Conservation (phyloP, 225 moss, liverwort and hornwort species). For the Lunularia cruciata region DNA sequence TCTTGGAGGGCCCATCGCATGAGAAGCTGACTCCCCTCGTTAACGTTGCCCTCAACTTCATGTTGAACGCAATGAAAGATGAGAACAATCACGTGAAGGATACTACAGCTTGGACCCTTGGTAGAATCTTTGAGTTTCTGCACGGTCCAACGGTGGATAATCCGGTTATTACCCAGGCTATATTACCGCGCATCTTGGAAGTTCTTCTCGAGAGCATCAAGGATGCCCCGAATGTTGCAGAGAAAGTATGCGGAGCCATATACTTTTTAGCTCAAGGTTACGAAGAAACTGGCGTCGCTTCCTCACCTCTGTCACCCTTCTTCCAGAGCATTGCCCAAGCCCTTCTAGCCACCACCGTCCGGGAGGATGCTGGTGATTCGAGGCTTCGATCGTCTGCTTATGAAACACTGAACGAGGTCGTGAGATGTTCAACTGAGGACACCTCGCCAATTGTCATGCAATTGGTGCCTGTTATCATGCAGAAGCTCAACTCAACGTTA, state of each 20-base stretch:
- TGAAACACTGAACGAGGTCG: conserved; percentile 53
- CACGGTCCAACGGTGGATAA: conserved; percentile 48
- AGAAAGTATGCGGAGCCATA: conserved; percentile 53
- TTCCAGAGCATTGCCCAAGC: conserved; percentile 46
- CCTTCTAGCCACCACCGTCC: conserved; percentile 41
- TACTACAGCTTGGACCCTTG: conserved; percentile 52
- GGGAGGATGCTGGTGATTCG: conserved; percentile 46
- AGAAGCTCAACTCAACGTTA: conserved; percentile 46
- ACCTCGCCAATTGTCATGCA: conserved; percentile 54
- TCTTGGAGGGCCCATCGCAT: conserved; percentile 46
- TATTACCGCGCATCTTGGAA: conserved; percentile 38
- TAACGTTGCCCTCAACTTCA: conserved; percentile 49
- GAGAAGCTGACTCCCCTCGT: conserved; percentile 51
- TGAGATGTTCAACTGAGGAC: conserved; percentile 53
- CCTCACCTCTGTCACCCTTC: conserved; percentile 45
- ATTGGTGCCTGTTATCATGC: conserved; percentile 51
- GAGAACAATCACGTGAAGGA: conserved; percentile 52
- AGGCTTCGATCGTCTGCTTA: conserved; percentile 48
- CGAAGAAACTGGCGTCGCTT: conserved; percentile 42
- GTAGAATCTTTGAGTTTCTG: conserved; percentile 53
- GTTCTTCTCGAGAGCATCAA: conserved; percentile 46
- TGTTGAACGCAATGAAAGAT: conserved; percentile 54
- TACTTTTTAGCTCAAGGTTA: conserved; percentile 55
- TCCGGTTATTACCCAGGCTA: conserved; percentile 41
- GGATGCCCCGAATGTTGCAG: conserved; percentile 50